A percentile compares a stretch with the other conserved stretches of the same genome.
phyloP scores from a whole-genome alignment of 768 basidiomycete genomes.

The Rhodocollybia butyracea region DNA sequence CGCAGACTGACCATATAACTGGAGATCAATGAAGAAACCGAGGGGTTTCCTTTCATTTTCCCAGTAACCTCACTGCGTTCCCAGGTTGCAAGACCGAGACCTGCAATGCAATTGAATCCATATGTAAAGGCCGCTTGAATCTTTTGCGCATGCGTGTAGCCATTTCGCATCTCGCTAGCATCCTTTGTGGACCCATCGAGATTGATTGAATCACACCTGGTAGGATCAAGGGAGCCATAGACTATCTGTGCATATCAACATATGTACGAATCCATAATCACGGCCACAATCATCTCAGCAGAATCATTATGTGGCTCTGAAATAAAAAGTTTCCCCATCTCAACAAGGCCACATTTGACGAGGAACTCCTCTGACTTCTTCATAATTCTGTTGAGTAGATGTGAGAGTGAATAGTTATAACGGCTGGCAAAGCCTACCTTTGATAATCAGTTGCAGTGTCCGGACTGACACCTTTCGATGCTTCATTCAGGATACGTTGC shows the following conservation, averaged over 20 bases:
- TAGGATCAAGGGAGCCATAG: neutral
- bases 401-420: too few relatives aligned
- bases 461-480: constrained; percentile 28
- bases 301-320: constrained; percentile 12
- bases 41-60: constrained; percentile 26
- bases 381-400: constrained; percentile 13
- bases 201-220: constrained; percentile 24
- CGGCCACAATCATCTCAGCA: constrained; percentile 20
- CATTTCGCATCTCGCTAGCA: constrained; percentile 8
- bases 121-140: constrained; percentile 29
- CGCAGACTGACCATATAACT: constrained; percentile 25
- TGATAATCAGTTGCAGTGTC: constrained; percentile 25
- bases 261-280: constrained; percentile 24
- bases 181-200: constrained; percentile 18
- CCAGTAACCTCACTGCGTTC: constrained; percentile 20
- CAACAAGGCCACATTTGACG: constrained; percentile 12
- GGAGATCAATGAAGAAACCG: constrained; percentile 21
- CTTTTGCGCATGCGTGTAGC: constrained; percentile 33
- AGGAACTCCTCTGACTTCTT: constrained; percentile 15
- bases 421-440: constrained; percentile 19
- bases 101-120: constrained; percentile 22
- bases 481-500: constrained; percentile 13
- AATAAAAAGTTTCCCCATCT: constrained; percentile 16
- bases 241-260: too few relatives aligned
- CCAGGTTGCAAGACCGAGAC: constrained; percentile 25